Evolutionary conservation across 345 rosid species (phyloP), one percentile per base, ranked within the genome.

Genomic region (Trapa bicornis): DNA sequence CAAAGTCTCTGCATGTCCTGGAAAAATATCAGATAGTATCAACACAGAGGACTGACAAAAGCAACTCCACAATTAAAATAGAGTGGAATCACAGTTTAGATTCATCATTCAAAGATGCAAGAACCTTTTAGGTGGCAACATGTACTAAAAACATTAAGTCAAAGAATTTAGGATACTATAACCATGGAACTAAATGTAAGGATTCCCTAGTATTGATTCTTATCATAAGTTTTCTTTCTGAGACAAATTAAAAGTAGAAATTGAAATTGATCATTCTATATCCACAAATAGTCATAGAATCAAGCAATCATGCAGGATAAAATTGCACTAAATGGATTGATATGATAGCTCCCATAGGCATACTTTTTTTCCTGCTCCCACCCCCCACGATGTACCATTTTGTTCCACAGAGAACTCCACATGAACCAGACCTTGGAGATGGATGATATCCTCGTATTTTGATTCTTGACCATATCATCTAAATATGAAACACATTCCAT

Each of bases 381-480:
- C 99, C 99, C 67, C 99, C 99, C 12, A 86, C 84, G 74, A 94
- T 94, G 76, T 87, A 89, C 99, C 99, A 94, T 75, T 84, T 91
- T 57, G 92, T 85, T 76, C 99, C 96, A 67, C 86, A 89, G 37
- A 94, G 74, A 75, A 94, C 84, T 64, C 96, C 99, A 74, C 96
- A 89, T 74, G 89, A 82, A 75, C 97, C 96, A 45, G 96, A 85
- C 78, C 99, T 85, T 12, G 96, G 93, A 2, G 96, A 91, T 7
- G 97, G 99, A 82, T 94, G 97, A 79, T 81, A 94, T 53, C 99
- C 96, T 54, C 83, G 79, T 50, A 85, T 80, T 89, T 94, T 94
- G 78, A 89, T 84, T 77, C 93, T 91, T 69, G 97, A 83, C 99
- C 99, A 94, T 71, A 86, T 79, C 99, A 94, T 94, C 99, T 94